Evolutionary conservation across 352 stramenopile genomes (phyloP), one percentile per base, ranked within the genome.

Genomic region (Pythium dissotocum): DNA sequence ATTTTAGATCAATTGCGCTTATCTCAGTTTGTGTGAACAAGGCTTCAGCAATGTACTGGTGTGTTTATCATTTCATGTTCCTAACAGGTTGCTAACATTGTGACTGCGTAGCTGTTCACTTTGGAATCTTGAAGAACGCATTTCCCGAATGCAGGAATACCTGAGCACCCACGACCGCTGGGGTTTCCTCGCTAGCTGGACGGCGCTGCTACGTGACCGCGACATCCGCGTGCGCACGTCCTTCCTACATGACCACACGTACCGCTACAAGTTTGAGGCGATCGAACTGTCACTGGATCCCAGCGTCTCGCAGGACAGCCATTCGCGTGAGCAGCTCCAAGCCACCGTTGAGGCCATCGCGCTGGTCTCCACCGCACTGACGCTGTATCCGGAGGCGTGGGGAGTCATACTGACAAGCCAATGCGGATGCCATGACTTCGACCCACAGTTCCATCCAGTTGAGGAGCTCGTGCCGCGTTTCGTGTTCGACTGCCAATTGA

Each of bases 221-320:
- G 42, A 69, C 32, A 16, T 69, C 16, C 54, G 54, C 30, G 33
- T 69, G 38, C 61, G 61, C 42, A 69, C 62, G 9, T 56, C 33
- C 21, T 38, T 56, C 13, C 26, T 63, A 16, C 21, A 51, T 6
- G 62, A 69, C 38, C 38, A 63, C 44, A 62, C 53, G 6, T 52
- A 49, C 54, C 40, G 62, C 26, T 69, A 52, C 54, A 49, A 55
- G 42, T 68, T 68, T 14, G 61, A 68, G 18, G 26, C 61, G 2
- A 68, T 68, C 16, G 55, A 51, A 38, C 35, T 68, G 16, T 61
- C 54, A n/a, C 51, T 68, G 61, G 53, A 68, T 33, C 53, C 40
- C 28, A 57, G 55, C 32, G 32, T 62, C 53, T 58, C 61, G 40
- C 38, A 62, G 18, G 53, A 68, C 26, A 24, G 38, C 42, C 38